Base-by-base conservation (phyloP, 345 rosid species). In the Lepidium africanum region DNA sequence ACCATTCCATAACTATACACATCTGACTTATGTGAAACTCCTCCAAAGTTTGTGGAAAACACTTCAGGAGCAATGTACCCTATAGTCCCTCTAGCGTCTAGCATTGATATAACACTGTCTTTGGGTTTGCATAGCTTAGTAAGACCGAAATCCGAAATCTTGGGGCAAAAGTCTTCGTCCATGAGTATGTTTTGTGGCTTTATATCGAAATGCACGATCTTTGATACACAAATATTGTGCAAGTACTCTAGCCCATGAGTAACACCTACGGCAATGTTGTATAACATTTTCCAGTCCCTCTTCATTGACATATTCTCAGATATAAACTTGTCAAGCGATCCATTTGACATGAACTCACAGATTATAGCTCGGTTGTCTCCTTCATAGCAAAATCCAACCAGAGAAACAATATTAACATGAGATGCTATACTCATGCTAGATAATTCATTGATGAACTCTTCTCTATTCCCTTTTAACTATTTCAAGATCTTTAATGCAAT, bases 401-500 rank as follows among this genome's bases (percentile, higher is more conserved):
- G 16, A 13, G 72, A 81, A 27, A 79, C 83, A 0, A 83, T 35
- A 39, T 83, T 83, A 41, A 80, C 78, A 76, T 81, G 88, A 15
- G 83, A 85, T n/a, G 82, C 79, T 75, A 42, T 77, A 25, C 87
- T 77, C 45, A 83, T 79, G 73, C 87, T 83, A 0, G 68, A 75
- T 51, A 83, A 62, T 42, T 83, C 87, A 16, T 81, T 79, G 71
- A 81, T 72, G 43, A 81, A 79, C 7, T 81, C 85, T 35, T 81
- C 71, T 37, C 75, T 85, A 64, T 76, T 35, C 0, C 84, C 82
- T 32, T 78, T 76, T 6, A 78, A 56, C 1, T 56, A 61, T 2
- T 78, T 65, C 36, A 82, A 55, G 10, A 80, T 16, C 56, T 84
- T 82, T 3, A 82, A 30, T n/a, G 80, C 88, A 14, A 84, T 83